A percentile compares a stretch with the other conserved stretches of the same genome.
Evolutionary conservation across 768 basidiomycete species (phyloP).

Genomic region (Suillus variegatus): DNA sequence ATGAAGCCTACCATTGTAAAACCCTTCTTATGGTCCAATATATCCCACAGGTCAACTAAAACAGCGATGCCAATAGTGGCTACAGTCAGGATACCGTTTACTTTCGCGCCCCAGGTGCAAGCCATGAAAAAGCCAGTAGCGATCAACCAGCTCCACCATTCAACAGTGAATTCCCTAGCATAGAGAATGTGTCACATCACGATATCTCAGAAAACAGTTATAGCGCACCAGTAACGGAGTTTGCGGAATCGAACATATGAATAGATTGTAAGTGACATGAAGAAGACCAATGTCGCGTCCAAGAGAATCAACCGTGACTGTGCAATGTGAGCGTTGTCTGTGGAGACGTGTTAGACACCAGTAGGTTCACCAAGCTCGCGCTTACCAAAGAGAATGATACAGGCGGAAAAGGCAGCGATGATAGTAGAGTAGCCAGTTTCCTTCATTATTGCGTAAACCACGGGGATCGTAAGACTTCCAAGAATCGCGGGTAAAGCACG

Average conservation of each 20-base stretch:
- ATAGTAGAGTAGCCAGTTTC: slow-evolving; percentile 94
- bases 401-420: slow-evolving; percentile 88
- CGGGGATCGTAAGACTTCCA: slow-evolving; percentile 85
- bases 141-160: slow-evolving; percentile 96
- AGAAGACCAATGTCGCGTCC: slow-evolving; percentile 92
- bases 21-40: slow-evolving; percentile 82
- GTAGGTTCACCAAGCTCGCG: slow-evolving; percentile 12
- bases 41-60: slow-evolving; percentile 90
- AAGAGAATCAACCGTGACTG: slow-evolving; percentile 97
- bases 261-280: slow-evolving; percentile 93
- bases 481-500: slow-evolving; percentile 90
- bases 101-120: slow-evolving; percentile 96
- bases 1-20: slow-evolving; percentile 64
- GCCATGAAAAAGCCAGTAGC: slow-evolving; percentile 93
- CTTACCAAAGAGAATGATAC: slow-evolving; percentile 85
- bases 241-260: slow-evolving; percentile 94
- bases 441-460: slow-evolving; percentile 97
- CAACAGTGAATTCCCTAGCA: slow-evolving; percentile 76
- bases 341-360: slow-evolving; percentile 9
- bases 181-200: slow-evolving; percentile 10
- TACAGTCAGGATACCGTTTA: slow-evolving; percentile 94
- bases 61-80: slow-evolving; percentile 88
- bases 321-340: slow-evolving; percentile 94
- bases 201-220: background rate
- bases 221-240: slow-evolving; percentile 77